Percentiles rank a stretch among this genome's conserved stretches.
Evolutionary conservation across 192 early-diverging fungal species (phyloP).

Genomic region (Glomus cerebriforme): DNA sequence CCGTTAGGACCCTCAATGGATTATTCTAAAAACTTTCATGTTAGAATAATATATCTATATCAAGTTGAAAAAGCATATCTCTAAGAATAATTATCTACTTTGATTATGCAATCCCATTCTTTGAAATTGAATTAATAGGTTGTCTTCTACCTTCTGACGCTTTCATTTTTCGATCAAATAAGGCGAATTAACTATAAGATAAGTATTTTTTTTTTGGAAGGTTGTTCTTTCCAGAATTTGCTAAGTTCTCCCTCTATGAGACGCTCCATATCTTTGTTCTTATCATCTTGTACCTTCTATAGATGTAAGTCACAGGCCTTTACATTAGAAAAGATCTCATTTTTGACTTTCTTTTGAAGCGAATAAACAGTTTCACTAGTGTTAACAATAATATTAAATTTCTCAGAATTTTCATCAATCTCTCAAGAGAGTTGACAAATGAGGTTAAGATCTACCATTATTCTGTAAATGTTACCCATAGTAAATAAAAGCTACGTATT

Average conservation of each 20-base stretch:
- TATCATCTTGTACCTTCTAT: neutral
- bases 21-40: no score
- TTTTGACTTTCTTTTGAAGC: neutral
- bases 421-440: no score
- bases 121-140: neutral
- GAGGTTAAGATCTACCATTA: no score
- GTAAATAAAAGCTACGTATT: no score
- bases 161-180: neutral
- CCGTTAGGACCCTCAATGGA: no score
- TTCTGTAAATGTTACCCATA: no score
- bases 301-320: neutral
- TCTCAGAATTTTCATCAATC: no score
- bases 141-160: neutral
- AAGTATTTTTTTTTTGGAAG: neutral
- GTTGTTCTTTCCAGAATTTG: neutral
- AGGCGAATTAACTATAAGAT: neutral
- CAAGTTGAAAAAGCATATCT: neutral
- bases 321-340: neutral
- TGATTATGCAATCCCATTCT: neutral
- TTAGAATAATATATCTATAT: no score
- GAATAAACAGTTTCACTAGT: no score
- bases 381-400: no score
- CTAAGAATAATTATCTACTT: constrained; percentile 3
- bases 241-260: neutral
- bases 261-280: neutral